Evolutionary conservation across 768 basidiomycete genomes (phyloP), one percentile per base, ranked within the genome.

Genomic region (Mycena crocata): DNA sequence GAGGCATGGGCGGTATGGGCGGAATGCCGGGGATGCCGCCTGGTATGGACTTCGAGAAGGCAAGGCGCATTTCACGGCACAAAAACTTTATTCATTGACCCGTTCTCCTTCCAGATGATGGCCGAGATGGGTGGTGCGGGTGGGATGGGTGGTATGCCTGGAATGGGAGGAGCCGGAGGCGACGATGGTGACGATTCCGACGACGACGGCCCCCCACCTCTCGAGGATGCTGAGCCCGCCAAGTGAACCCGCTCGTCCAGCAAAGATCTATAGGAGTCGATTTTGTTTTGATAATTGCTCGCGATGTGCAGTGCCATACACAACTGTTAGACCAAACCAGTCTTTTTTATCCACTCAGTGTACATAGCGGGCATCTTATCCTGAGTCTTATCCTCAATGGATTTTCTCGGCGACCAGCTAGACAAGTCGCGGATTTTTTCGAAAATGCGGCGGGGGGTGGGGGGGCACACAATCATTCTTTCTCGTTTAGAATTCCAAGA

Each of bases 141-240:
- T 45, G n/a, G 49, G 3, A 84, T 86, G 82, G 81, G 82, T 28
- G 77, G 63, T 46, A 70, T 63, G 24, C 73, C 70, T 46, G 67
- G 68, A 32, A 68, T 70, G 62, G 81, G 68, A 21, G 82, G 77
- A 24, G 84, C 75, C 26, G 82, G 66, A 26, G 82, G 76, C 23
- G 84, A 73, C 26, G 82, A 78, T 24, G 86, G 83, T 15, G 82
- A 84, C 44, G 87, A 86, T 61, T 79, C 82, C 8, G 87, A 88
- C 60, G 89, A 89, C 52, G 91, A 90, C 44, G 92, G 89, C 55
- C 93, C 92, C 61, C 93, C 93, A 56, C 91, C 93, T 71, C 90
- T 95, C 50, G 93, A 94, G 80, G 88, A 89, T n/a, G 83, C 82
- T 32, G 60, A 60, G 46, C 57, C 68, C 2, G 35, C 64, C 26